Evolutionary conservation across 2,329 filamentous ascomycete genomes (phyloP).

Genomic region (Macrophomina tecta): DNA sequence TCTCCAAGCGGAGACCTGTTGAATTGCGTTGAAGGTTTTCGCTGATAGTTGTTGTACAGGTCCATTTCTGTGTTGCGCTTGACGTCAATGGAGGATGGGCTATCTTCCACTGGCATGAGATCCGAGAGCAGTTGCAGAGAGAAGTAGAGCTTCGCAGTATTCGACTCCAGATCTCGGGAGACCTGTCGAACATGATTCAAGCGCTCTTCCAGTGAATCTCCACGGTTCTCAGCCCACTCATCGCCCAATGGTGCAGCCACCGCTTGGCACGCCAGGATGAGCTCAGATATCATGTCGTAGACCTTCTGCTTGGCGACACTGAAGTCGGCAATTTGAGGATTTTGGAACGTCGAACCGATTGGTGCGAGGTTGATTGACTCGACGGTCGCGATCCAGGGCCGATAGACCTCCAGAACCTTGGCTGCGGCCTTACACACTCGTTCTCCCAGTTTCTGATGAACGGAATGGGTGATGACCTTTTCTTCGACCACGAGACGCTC

Average conservation of each 20-base stretch:
- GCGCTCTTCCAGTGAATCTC: conserved; percentile 86
- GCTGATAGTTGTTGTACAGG: conserved; percentile 38
- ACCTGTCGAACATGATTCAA: conserved; percentile 80
- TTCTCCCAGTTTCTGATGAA: conserved; percentile 81
- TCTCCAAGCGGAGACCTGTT: conserved; percentile 59
- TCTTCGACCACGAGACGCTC: conserved; percentile 79
- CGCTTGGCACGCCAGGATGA: conserved; percentile 85
- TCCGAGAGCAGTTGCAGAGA: conserved; percentile 87
- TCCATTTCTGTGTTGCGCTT: conserved; percentile 52
- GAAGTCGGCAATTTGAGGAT: conserved; percentile 85
- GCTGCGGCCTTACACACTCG: conserved; percentile 78
- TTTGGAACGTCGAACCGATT: conserved; percentile 78
- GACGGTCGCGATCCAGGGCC: conserved; percentile 85
- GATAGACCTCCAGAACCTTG: conserved; percentile 85
- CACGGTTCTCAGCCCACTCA: conserved; percentile 93
- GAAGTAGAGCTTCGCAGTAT: conserved; percentile 85
- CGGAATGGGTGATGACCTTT: conserved; percentile 79
- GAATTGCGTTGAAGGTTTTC: conserved; percentile 41
- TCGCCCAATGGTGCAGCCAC: conserved; percentile 91
- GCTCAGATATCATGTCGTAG: conserved; percentile 91
- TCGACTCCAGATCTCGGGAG: conserved; percentile 81
- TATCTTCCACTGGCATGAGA: conserved; percentile 63
- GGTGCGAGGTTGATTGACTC: conserved; percentile 90
- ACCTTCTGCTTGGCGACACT: conserved; percentile 88
- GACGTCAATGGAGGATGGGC: conserved; percentile 36